Evolutionary conservation across 2,329 filamentous ascomycete genomes (phyloP).

Genomic region (Arthrobotrys sinensis): DNA sequence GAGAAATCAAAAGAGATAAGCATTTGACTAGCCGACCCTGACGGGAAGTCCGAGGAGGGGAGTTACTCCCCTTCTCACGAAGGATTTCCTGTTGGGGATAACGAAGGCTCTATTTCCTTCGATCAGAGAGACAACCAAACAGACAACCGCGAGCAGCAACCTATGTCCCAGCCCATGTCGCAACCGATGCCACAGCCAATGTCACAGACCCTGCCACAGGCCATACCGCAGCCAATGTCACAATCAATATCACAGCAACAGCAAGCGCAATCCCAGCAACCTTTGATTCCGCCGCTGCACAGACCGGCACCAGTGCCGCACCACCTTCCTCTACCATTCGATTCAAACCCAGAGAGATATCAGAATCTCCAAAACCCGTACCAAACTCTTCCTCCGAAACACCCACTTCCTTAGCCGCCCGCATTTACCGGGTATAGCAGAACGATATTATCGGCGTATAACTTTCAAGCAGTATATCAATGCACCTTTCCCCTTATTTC

Average conservation of each 20-base stretch:
- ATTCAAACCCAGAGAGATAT: conserved; percentile 51
- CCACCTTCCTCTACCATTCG: conserved; percentile 55
- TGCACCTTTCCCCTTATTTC: conserved; percentile 12
- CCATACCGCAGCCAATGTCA: conserved; percentile 8
- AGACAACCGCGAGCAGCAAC: conserved; percentile 57
- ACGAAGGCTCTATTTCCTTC: conserved; percentile 61
- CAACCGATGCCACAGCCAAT: conserved; percentile 24
- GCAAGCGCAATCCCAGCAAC: conserved; percentile 43
- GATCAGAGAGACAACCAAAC: conserved; percentile 59
- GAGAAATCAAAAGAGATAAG: conserved; percentile 80
- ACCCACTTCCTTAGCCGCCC: conserved; percentile 30
- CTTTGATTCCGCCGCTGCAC: conserved; percentile 56
- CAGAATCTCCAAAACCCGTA: conserved; percentile 49
- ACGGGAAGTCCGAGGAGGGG: conserved; percentile 62
- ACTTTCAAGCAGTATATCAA: not conserved
- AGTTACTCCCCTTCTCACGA: conserved; percentile 62
- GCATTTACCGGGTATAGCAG: not conserved
- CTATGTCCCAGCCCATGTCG: conserved; percentile 40
- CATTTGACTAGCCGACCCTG: conserved; percentile 62
- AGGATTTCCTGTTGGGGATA: conserved; percentile 62
- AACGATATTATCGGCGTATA: not conserved
- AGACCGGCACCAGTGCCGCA: conserved; percentile 48
- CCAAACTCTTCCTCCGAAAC: conserved; percentile 52
- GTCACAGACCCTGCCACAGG: conserved; percentile 3
- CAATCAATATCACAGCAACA: conserved; percentile 29